Conservation (phyloP, 208 protist genomes). For the Acanthamoeba royreba region DNA sequence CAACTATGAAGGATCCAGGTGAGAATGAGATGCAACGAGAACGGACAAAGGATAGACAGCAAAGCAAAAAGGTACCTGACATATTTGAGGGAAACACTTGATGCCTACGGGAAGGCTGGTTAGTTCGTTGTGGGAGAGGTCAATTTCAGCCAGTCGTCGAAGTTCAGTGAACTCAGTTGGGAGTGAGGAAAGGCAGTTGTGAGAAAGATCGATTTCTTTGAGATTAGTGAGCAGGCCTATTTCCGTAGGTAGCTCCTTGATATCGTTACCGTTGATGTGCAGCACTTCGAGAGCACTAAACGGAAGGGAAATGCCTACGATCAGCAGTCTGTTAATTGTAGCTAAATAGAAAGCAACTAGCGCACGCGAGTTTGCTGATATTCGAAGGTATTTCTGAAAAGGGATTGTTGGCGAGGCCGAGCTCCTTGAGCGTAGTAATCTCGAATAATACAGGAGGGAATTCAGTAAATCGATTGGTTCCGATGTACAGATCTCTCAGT, state of each 20-base stretch:
- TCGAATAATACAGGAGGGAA: not conserved
- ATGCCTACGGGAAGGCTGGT: not conserved
- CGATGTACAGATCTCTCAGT: not conserved
- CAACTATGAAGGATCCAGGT: not conserved
- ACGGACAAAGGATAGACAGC: not conserved
- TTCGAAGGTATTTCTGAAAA: not conserved
- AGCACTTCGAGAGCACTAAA: not conserved
- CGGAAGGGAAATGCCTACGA: not conserved
- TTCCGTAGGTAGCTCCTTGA: not conserved
- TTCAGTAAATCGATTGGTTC: not conserved
- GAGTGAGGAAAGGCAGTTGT: not conserved
- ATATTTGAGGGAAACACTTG: not conserved
- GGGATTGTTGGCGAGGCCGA: not conserved
- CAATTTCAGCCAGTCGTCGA: not conserved
- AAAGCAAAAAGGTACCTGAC: not conserved
- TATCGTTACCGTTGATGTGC: not conserved
- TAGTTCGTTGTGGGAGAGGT: not conserved
- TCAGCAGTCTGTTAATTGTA: not conserved
- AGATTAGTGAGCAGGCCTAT: not conserved
- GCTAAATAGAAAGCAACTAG: not conserved
- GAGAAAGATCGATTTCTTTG: not conserved
- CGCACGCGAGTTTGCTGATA: not conserved
- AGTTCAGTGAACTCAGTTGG: not conserved
- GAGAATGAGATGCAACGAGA: not conserved
- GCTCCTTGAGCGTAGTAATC: not conserved